A percentile compares a stretch with the other conserved stretches of the same genome.
phyloP scores from a whole-genome alignment of 768 basidiomycete species.

The Crassisporium funariophilum region DNA sequence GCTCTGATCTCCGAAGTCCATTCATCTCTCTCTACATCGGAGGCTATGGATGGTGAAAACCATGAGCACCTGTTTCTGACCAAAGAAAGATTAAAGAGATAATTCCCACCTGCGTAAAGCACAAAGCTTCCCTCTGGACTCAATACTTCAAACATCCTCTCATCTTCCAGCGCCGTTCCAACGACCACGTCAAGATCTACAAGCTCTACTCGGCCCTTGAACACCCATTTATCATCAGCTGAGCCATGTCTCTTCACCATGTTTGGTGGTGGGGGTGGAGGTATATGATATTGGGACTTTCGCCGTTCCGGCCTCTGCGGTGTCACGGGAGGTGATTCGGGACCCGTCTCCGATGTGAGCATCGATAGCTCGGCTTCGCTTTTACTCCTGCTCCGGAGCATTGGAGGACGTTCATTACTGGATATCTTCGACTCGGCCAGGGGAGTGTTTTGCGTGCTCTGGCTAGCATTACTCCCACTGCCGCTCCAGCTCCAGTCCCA shows the following conservation, averaged over 20 bases:
- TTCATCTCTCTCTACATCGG: slow-evolving; percentile 56
- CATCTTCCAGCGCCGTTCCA: slow-evolving; percentile 48
- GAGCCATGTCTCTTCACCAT: slow-evolving; percentile 33
- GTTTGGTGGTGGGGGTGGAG: slow-evolving; percentile 27
- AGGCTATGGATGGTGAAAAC: slow-evolving; percentile 35
- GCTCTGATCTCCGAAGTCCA: slow-evolving; percentile 71
- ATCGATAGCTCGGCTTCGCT: slow-evolving; percentile 59
- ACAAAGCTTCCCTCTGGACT: slow-evolving; percentile 81
- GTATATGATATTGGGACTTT: slow-evolving; percentile 1
- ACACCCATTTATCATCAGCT: slow-evolving; percentile 70
- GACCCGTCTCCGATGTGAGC: slow-evolving; percentile 2
- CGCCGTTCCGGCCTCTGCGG: slow-evolving; percentile 5
- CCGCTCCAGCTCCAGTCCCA: slow-evolving; percentile 39
- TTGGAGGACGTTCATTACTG: slow-evolving; percentile 25
- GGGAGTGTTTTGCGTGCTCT: slow-evolving; percentile 15
- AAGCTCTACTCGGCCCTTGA: slow-evolving; percentile 67
- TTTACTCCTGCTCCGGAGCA: slow-evolving; percentile 54
- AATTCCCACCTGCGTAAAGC: slow-evolving; percentile 61
- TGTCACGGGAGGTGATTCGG: slow-evolving; percentile 3
- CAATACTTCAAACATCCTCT: slow-evolving; percentile 67
- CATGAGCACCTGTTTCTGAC: slow-evolving; percentile 3
- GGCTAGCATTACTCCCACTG: slow-evolving; percentile 20
- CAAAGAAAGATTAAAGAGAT: not conserved
- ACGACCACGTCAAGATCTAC: slow-evolving; percentile 80
- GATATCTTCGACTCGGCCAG: slow-evolving; percentile 8